Percentiles rank a stretch among this genome's conserved stretches.
phyloP scores from a whole-genome alignment of 805 yeast genomes.

The Candida piceae region DNA sequence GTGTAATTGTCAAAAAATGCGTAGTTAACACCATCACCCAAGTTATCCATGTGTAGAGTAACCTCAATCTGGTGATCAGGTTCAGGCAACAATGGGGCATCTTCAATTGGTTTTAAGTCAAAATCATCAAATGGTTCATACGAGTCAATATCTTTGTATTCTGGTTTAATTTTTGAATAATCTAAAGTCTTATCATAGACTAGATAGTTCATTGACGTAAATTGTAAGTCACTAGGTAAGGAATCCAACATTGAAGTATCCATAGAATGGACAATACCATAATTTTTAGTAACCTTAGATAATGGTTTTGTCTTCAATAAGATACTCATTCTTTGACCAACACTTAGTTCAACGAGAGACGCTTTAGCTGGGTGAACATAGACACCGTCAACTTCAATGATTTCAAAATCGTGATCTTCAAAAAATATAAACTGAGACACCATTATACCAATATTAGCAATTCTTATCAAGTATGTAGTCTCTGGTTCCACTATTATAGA shows the following conservation, averaged over 20 bases:
- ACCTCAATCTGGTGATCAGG: constrained; percentile 59
- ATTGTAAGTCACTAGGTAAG: constrained; percentile 52
- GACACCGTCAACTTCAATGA: constrained; percentile 74
- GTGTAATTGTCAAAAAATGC: constrained; percentile 71
- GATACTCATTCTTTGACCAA: constrained; percentile 79
- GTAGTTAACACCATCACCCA: constrained; percentile 71
- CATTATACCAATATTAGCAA: constrained; percentile 65
- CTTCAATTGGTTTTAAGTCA: constrained; percentile 35
- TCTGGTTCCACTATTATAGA: constrained; percentile 52
- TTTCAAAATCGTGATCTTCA: constrained; percentile 66
- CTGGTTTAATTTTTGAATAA: constrained; percentile 12
- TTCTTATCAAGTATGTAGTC: constrained; percentile 58
- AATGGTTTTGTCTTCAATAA: constrained; percentile 50
- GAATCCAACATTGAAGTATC: constrained; percentile 68
- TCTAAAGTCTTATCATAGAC: constrained; percentile 39
- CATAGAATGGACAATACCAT: constrained; percentile 54
- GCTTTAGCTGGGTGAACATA: constrained; percentile 54
- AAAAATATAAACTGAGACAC: constrained; percentile 66
- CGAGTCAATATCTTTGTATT: constrained; percentile 20
- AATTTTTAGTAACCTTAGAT: constrained; percentile 38
- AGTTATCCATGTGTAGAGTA: constrained; percentile 58
- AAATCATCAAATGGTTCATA: constrained; percentile 42
- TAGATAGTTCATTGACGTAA: constrained; percentile 52
- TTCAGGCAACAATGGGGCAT: constrained; percentile 42
- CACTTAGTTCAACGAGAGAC: constrained; percentile 57